Percentiles rank a stretch among this genome's conserved stretches.
Evolutionary conservation across 148 eudicot species (phyloP).

Genomic region (Spergularia bocconei): DNA sequence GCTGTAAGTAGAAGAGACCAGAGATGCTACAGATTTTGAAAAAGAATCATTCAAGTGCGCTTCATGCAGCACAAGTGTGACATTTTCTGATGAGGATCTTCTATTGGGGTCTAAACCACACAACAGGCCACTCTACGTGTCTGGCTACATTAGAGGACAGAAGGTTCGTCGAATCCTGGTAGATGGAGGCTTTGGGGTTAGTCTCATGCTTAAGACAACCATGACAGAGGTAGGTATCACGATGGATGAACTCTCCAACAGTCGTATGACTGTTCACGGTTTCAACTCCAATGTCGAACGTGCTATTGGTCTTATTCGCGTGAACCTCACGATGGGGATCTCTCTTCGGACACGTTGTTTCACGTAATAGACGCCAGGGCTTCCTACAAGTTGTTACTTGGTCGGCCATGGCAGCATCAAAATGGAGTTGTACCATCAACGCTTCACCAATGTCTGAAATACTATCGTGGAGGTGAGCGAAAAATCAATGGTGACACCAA

Average conservation of each 20-base stretch:
- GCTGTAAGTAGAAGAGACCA: background rate
- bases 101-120: constrained; percentile 12
- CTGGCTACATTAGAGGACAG: background rate
- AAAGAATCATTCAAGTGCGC: background rate
- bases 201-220: constrained; percentile 2
- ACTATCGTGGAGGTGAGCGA: background rate
- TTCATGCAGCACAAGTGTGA: background rate
- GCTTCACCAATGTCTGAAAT: constrained; percentile 7
- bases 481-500: constrained; percentile 1
- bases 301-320: background rate
- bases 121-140: background rate
- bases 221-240: background rate
- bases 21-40: background rate
- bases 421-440: too few species aligned
- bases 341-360: background rate
- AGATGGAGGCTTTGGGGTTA: background rate
- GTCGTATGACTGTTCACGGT: background rate
- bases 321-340: background rate
- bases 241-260: background rate
- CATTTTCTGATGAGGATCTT: too few species aligned
- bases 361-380: too few species aligned
- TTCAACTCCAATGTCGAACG: background rate
- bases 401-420: too few species aligned
- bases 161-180: constrained; percentile 1
- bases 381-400: too few species aligned